phyloP scores from a whole-genome alignment of 2,329 filamentous ascomycete genomes.

The Dactylellina leptospora region DNA sequence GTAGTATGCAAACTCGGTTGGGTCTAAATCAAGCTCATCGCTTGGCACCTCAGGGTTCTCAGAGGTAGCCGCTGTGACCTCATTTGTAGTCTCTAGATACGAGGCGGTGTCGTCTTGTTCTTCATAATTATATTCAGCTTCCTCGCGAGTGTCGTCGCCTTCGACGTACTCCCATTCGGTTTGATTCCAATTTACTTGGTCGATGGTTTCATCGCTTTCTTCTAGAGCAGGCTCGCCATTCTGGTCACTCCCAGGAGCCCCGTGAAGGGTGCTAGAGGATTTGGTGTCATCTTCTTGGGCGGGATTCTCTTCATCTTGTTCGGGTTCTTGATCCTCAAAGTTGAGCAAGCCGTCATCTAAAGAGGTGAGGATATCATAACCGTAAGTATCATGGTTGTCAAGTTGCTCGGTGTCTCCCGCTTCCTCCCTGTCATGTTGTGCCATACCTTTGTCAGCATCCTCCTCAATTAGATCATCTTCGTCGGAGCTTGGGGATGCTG shows the following conservation, averaged over 20 bases:
- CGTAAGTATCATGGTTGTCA: conserved; percentile 34
- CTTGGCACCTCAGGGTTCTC: neutral
- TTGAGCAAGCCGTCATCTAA: conserved; percentile 42
- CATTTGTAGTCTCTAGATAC: neutral
- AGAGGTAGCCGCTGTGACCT: neutral
- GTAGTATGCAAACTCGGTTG: conserved; percentile 34
- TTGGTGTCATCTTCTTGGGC: conserved; percentile 34
- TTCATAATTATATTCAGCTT: conserved; percentile 18
- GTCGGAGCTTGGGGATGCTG: conserved; percentile 22
- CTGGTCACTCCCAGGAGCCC: conserved; percentile 4
- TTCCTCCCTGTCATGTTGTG: neutral
- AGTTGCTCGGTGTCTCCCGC: neutral
- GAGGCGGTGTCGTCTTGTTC: neutral
- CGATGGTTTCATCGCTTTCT: conserved; percentile 4
- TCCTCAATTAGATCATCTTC: conserved; percentile 29
- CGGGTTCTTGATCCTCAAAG: conserved; percentile 27
- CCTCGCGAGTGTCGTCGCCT: conserved; percentile 16
- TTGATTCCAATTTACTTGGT: conserved; percentile 24
- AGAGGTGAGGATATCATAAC: conserved; percentile 29
- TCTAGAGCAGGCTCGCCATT: neutral
- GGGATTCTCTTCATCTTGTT: neutral
- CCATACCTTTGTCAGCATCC: conserved; percentile 30
- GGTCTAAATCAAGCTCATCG: conserved; percentile 16
- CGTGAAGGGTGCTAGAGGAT: conserved; percentile 46
- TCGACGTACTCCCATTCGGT: conserved; percentile 33